These are phyloP conservation scores for Diaporthe australafricana DNA, from an alignment of 2,329 filamentous ascomycete species.

Conservation along the genomic window DNA sequence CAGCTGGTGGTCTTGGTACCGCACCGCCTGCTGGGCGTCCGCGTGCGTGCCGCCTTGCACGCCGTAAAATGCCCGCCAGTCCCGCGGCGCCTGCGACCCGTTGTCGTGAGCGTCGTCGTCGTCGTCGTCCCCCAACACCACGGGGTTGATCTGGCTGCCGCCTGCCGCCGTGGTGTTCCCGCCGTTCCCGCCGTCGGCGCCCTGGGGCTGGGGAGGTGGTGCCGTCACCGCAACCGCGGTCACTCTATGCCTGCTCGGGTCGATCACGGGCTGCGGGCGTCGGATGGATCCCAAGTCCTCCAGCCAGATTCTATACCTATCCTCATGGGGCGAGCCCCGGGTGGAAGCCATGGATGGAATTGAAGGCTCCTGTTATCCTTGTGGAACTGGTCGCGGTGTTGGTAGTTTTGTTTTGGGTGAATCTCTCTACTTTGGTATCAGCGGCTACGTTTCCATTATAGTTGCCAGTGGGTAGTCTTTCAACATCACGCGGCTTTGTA, in stretches of 20 bases:
- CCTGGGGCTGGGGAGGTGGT: not conserved
- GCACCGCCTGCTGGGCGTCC: not conserved
- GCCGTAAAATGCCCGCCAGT: slow-evolving; percentile 16
- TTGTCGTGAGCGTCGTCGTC: not conserved
- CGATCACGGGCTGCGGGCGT: not conserved
- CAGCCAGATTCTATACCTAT: not conserved
- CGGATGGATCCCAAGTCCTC: slow-evolving; percentile 21
- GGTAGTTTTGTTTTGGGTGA: not conserved
- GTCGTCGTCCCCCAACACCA: not conserved
- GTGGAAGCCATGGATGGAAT: not conserved
- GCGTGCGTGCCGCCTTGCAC: not conserved
- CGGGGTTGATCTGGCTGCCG: not conserved
- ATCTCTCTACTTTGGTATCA: not conserved
- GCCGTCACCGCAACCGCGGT: not conserved
- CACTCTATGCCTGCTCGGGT: not conserved
- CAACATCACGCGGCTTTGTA: no score
- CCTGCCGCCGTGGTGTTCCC: not conserved
- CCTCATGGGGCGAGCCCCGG: not conserved
- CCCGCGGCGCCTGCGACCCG: not conserved
- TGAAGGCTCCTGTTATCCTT: not conserved
- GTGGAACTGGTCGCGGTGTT: no score
- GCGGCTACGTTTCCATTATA: not conserved
- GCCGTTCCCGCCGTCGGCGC: not conserved
- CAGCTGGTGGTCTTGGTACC: slow-evolving; percentile 9
- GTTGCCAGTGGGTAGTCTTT: not conserved